Evolutionary conservation across 805 yeast species (phyloP), one percentile per base, ranked within the genome.

Genomic region (Deakozyma indianensis): DNA sequence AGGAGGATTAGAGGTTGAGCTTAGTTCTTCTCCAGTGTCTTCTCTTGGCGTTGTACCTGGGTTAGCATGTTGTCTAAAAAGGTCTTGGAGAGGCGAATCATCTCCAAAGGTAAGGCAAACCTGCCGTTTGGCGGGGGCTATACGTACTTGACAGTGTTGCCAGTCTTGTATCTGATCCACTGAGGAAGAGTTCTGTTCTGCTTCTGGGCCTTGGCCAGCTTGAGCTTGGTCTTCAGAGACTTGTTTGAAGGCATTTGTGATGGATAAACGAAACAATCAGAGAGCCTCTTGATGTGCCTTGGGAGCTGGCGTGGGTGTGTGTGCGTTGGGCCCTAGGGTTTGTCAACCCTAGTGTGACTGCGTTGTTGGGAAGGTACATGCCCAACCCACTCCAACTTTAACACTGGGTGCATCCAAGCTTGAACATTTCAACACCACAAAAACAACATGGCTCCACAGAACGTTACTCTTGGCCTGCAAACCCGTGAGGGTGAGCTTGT

Each of bases 1-100:
- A 16, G 25, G 38, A 43, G 24, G 65, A 69, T 84, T 88, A 90
- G 80, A 90, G 72, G 80, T 80, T 78, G 75, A 90, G 80, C 94
- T 90, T 90, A 67, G 96, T 90, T 83, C 97, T 85, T 84, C 96
- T 90, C 98, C 98, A 90, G 92, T 92, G 95, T 81, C 97, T 83
- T 85, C 97, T 87, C 87, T 92, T 92, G 70, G 95, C 94, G 77
- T 90, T 90, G 84, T 86, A 86, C 80, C 94, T 57, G 43, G 16
- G 40, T 41, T 25, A 48, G 47, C 18, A 5, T 7, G 38, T 14
- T 7, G 7, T 25, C 28, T 25, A n/a, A n/a, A n/a, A n/a, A n/a
- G n/a, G n/a, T n/a, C n/a, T n/a, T n/a, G n/a, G n/a, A n/a, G n/a
- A n/a, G n/a, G n/a, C n/a, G n/a, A n/a, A n/a, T n/a, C n/a, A n/a